These are phyloP conservation scores for Perilla frutescens DNA, from an alignment of 257 asterid genomes.

Conservation along the genomic window DNA sequence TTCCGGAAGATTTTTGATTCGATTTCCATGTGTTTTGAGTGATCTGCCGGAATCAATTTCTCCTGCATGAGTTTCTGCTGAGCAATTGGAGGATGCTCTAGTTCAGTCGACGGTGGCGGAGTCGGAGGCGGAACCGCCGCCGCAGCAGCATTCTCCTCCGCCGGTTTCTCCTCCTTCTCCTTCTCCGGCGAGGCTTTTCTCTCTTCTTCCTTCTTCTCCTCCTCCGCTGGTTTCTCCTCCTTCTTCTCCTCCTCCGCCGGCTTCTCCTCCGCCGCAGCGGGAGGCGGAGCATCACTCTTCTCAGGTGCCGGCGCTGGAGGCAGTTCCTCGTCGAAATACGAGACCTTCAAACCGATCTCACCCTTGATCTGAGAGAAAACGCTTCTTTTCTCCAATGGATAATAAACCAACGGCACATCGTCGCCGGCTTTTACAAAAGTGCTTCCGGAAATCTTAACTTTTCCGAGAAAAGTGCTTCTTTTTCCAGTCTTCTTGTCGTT, in stretches of 20 bases:
- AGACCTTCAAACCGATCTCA: slow-evolving; percentile 76
- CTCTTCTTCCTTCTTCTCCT: slow-evolving; percentile 48
- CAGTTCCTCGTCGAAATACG: slow-evolving; percentile 61
- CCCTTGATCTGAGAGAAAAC: slow-evolving; percentile 94
- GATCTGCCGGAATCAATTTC: slow-evolving; percentile 28
- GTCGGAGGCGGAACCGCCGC: slow-evolving; percentile 42
- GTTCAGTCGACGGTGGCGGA: slow-evolving; percentile 39
- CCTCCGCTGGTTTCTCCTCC: slow-evolving; percentile 47
- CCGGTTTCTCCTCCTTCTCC: slow-evolving; percentile 61
- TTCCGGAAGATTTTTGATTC: slow-evolving; percentile 55
- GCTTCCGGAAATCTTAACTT: slow-evolving; percentile 73
- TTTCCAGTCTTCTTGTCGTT: slow-evolving; percentile 79
- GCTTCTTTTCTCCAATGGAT: slow-evolving; percentile 87
- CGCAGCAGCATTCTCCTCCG: slow-evolving; percentile 40
- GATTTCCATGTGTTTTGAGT: slow-evolving; percentile 48
- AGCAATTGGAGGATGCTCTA: slow-evolving; percentile 54
- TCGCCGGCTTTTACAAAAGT: slow-evolving; percentile 61
- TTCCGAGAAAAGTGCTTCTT: slow-evolving; percentile 77
- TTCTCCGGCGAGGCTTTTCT: slow-evolving; percentile 42
- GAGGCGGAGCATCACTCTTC: slow-evolving; percentile 47
- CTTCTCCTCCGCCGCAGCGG: slow-evolving; percentile 46
- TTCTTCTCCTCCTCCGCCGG: slow-evolving; percentile 42
- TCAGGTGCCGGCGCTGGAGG: slow-evolving; percentile 52
- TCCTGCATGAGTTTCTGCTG: slow-evolving; percentile 50
- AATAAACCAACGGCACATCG: slow-evolving; percentile 70